Percentiles rank a stretch among this genome's conserved stretches.
Evolutionary conservation across 1,284 basidiomycete genomes (phyloP).

Genomic region (Boletus albobrunnescens): DNA sequence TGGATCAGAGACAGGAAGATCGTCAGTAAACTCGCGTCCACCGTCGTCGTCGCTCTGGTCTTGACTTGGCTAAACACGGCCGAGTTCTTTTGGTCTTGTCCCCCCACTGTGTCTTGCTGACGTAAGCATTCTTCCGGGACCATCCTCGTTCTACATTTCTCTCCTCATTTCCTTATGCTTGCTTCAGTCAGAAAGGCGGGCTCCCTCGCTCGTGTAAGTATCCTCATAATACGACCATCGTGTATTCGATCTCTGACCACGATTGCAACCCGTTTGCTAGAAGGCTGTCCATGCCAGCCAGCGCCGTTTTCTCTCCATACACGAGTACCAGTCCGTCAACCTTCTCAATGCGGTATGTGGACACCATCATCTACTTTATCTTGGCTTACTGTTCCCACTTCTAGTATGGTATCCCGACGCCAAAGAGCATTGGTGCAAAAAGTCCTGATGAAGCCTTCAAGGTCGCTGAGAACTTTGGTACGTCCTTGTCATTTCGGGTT

Average conservation of each 20-base stretch:
- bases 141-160: too few species aligned
- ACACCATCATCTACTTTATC: slow-evolving; percentile 20
- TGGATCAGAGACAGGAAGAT: slow-evolving; percentile 73
- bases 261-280: neutral
- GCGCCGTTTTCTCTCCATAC: slow-evolving; percentile 93
- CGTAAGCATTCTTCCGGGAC: slow-evolving; percentile 15
- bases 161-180: slow-evolving; percentile 47
- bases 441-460: slow-evolving; percentile 87
- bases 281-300: slow-evolving; percentile 72
- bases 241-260: neutral
- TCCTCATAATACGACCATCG: neutral
- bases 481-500: slow-evolving; percentile 15
- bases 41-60: slow-evolving; percentile 77
- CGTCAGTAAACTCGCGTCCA: slow-evolving; percentile 33
- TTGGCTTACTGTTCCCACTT: slow-evolving; percentile 1
- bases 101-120: slow-evolving; percentile 20
- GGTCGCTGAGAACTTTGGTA: slow-evolving; percentile 86
- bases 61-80: slow-evolving; percentile 15
- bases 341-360: slow-evolving; percentile 81
- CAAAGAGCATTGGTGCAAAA: slow-evolving; percentile 86
- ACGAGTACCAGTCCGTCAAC: slow-evolving; percentile 97
- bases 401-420: slow-evolving; percentile 96
- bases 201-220: slow-evolving; percentile 57
- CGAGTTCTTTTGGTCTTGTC: neutral
- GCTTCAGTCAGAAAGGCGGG: slow-evolving; percentile 58